Percentiles rank a stretch among this genome's conserved stretches.
Evolutionary conservation across 2,329 filamentous ascomycete genomes (phyloP).

Genomic region (Chrysosporium keratinophilum): DNA sequence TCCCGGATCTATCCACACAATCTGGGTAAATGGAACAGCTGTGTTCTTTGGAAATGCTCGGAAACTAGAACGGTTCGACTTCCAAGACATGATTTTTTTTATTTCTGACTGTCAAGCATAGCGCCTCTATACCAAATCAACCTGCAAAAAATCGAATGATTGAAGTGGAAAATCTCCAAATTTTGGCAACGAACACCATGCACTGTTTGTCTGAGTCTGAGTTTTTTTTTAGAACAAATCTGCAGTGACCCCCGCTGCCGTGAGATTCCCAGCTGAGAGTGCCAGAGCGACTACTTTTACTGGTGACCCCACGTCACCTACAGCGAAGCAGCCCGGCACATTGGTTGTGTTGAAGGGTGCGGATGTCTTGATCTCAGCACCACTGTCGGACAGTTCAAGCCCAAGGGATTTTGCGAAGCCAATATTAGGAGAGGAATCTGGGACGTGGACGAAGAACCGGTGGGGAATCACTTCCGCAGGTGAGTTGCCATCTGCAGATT

Average conservation of each 20-base stretch:
- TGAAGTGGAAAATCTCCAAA: too few relatives aligned
- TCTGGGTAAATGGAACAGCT: too few relatives aligned
- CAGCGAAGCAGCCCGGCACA: conserved; percentile 6
- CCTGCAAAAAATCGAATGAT: too few relatives aligned
- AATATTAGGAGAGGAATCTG: not conserved
- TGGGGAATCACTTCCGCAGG: not conserved
- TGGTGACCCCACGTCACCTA: not conserved
- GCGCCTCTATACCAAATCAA: too few relatives aligned
- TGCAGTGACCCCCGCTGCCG: not conserved
- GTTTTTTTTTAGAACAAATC: not conserved
- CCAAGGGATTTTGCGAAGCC: not conserved
- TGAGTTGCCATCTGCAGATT: not conserved
- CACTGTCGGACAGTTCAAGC: not conserved
- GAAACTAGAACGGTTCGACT: too few relatives aligned
- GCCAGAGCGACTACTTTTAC: not conserved
- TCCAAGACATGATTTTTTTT: too few relatives aligned
- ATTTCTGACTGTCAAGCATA: too few relatives aligned
- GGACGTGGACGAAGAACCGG: not conserved
- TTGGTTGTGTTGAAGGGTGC: not conserved
- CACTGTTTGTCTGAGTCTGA: not conserved
- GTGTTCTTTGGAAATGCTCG: too few relatives aligned
- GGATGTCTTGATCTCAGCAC: not conserved
- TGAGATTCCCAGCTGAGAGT: not conserved
- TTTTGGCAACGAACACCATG: not conserved
- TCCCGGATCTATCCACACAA: too few relatives aligned